Conservation (phyloP, 768 basidiomycete genomes). For the Nevesoporus exiguus region DNA sequence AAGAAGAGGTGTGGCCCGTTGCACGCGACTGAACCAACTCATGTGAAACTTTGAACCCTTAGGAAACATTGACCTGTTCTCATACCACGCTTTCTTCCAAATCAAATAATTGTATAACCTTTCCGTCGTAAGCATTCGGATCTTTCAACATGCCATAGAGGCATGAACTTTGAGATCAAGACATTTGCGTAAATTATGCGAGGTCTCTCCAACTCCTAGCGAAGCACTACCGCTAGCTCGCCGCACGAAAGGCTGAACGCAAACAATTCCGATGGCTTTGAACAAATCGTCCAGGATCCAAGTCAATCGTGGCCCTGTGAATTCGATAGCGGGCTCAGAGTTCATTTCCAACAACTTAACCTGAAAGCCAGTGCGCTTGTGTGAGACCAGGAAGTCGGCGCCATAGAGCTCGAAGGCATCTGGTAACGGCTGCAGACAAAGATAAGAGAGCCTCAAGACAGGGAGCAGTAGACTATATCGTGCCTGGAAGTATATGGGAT, state of each 20-base stretch:
- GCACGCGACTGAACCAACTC: too few species aligned
- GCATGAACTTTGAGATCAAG: conserved; percentile 53
- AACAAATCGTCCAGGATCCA: conserved; percentile 85
- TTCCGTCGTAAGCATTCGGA: background rate
- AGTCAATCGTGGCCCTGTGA: conserved; percentile 79
- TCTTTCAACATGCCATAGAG: conserved; percentile 7
- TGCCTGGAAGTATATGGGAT: conserved; percentile 84
- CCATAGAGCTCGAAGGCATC: conserved; percentile 97
- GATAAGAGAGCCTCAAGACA: background rate
- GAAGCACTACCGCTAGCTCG: background rate
- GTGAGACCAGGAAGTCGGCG: conserved; percentile 82
- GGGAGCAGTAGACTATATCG: conserved; percentile 3
- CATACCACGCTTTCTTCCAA: background rate
- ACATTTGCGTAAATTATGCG: conserved; percentile 62
- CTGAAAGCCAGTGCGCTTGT: conserved; percentile 40
- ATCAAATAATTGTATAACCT: background rate
- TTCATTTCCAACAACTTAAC: conserved; percentile 89
- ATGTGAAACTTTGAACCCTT: background rate
- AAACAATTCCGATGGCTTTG: conserved; percentile 59
- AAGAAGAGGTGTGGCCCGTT: conserved; percentile 11
- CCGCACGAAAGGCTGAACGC: conserved; percentile 60
- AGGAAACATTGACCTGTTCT: conserved; percentile 11
- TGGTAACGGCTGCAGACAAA: conserved; percentile 57
- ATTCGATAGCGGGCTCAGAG: conserved; percentile 92
- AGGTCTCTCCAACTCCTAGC: conserved; percentile 54